phyloP scores from a whole-genome alignment of 2,329 filamentous ascomycete genomes.

The Epichloe coenophiala region DNA sequence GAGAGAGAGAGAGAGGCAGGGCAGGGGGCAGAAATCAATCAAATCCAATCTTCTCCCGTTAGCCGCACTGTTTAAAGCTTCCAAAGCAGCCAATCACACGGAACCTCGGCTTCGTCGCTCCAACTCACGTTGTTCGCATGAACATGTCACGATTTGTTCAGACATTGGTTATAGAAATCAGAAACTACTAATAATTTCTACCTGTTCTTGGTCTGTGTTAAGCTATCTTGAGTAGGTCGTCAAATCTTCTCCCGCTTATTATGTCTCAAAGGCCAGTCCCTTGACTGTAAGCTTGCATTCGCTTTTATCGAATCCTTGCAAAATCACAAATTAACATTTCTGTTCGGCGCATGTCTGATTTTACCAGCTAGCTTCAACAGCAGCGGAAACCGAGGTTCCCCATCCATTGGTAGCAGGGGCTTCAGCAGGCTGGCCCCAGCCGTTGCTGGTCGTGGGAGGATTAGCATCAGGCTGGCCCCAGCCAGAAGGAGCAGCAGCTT shows the following conservation, averaged over 20 bases:
- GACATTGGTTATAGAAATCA: not conserved
- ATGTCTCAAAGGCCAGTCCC: not conserved
- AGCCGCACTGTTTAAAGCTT: no score
- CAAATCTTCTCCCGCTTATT: not conserved
- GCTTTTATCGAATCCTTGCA: not conserved
- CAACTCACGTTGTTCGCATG: not conserved
- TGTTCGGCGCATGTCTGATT: not conserved
- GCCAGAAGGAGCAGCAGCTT: conserved; percentile 6
- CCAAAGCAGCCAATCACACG: no score
- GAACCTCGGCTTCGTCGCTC: not conserved
- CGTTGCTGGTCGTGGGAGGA: not conserved
- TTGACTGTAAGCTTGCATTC: not conserved
- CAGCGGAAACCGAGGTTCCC: not conserved
- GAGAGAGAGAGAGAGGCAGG: no score
- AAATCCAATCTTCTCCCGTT: no score
- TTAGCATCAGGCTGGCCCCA: not conserved
- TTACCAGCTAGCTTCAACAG: not conserved
- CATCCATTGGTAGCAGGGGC: not conserved
- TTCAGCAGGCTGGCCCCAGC: not conserved
- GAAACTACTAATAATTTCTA: not conserved
- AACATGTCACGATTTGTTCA: not conserved
- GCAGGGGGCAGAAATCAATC: not conserved
- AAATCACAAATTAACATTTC: not conserved
- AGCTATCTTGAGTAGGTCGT: not conserved
- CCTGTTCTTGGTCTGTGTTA: not conserved